Percentiles rank a stretch among this genome's conserved stretches.
phyloP scores from a whole-genome alignment of 2,329 filamentous ascomycete genomes.

The Nemania sp. region DNA sequence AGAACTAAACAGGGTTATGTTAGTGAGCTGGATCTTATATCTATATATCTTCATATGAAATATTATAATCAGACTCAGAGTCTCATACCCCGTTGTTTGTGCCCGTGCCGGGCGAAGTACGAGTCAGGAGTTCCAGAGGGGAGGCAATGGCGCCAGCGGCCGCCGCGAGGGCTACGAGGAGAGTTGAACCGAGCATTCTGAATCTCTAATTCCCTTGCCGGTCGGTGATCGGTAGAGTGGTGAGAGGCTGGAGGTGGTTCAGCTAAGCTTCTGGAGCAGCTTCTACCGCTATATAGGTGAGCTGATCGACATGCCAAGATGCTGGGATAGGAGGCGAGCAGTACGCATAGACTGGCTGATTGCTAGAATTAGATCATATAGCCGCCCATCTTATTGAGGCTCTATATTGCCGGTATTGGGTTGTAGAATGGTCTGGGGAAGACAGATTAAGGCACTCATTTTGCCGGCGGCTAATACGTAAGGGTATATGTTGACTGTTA shows the following conservation, averaged over 20 bases:
- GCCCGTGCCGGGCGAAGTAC: slow-evolving; percentile 48
- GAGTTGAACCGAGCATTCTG: slow-evolving; percentile 47
- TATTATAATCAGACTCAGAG: not conserved
- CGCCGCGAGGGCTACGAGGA: slow-evolving; percentile 48
- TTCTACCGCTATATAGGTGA: slow-evolving; percentile 30
- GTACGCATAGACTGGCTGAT: not conserved
- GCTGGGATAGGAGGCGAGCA: not conserved
- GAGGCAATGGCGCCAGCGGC: slow-evolving; percentile 46
- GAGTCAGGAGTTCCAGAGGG: slow-evolving; percentile 48
- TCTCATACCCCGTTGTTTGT: slow-evolving; percentile 58
- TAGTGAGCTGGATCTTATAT: slow-evolving; percentile 4
- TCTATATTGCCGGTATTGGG: slow-evolving; percentile 33
- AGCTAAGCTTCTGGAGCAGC: slow-evolving; percentile 24
- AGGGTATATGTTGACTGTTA: slow-evolving; percentile 1
- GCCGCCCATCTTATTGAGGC: slow-evolving; percentile 32
- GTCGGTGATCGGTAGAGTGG: slow-evolving; percentile 19
- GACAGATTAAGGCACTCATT: slow-evolving; percentile 29
- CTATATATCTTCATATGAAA: not conserved
- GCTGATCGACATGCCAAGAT: slow-evolving; percentile 12
- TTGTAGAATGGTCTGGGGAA: slow-evolving; percentile 22
- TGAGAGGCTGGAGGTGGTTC: slow-evolving; percentile 15
- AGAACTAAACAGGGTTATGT: slow-evolving; percentile 55
- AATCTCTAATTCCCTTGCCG: slow-evolving; percentile 20
- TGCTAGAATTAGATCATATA: slow-evolving; percentile 10
- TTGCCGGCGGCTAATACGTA: slow-evolving; percentile 39